phyloP scores from a whole-genome alignment of 768 basidiomycete species.

The Leccinum broughii region DNA sequence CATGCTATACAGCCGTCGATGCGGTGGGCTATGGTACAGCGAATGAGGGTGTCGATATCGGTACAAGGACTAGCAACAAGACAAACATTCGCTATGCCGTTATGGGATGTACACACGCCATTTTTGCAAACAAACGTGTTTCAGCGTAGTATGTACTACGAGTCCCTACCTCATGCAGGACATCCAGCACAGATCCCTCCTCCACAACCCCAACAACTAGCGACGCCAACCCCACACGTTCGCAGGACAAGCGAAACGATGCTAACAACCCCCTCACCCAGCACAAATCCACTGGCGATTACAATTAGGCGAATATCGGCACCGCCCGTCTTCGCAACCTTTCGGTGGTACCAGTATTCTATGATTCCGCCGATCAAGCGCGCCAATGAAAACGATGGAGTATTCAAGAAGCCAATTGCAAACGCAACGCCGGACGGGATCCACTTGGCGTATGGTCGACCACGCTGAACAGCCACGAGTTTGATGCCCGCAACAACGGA shows the following conservation, averaged over 20 bases:
- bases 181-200: slow-evolving; percentile 75
- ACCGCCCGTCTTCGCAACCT: slow-evolving; percentile 46
- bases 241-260: slow-evolving; percentile 74
- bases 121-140: not conserved
- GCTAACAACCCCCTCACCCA: slow-evolving; percentile 92
- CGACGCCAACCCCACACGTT: slow-evolving; percentile 69
- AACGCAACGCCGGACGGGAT: slow-evolving; percentile 94
- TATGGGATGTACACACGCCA: slow-evolving; percentile 12
- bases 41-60: slow-evolving; percentile 4
- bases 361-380: slow-evolving; percentile 84
- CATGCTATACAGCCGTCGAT: slow-evolving; percentile 38
- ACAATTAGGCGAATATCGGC: slow-evolving; percentile 78
- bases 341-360: slow-evolving; percentile 67
- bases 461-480: slow-evolving; percentile 50
- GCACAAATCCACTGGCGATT: slow-evolving; percentile 91
- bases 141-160: not conserved
- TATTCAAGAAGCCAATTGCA: slow-evolving; percentile 94
- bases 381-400: slow-evolving; percentile 91
- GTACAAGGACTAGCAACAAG: not conserved
- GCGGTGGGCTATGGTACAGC: not conserved
- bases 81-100: no score
- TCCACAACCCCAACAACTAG: slow-evolving; percentile 86
- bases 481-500: slow-evolving; percentile 67
- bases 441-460: slow-evolving; percentile 63
- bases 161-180: slow-evolving; percentile 37